Evolutionary conservation across 768 basidiomycete genomes (phyloP).

Genomic region (Fistulinella prunicolor): DNA sequence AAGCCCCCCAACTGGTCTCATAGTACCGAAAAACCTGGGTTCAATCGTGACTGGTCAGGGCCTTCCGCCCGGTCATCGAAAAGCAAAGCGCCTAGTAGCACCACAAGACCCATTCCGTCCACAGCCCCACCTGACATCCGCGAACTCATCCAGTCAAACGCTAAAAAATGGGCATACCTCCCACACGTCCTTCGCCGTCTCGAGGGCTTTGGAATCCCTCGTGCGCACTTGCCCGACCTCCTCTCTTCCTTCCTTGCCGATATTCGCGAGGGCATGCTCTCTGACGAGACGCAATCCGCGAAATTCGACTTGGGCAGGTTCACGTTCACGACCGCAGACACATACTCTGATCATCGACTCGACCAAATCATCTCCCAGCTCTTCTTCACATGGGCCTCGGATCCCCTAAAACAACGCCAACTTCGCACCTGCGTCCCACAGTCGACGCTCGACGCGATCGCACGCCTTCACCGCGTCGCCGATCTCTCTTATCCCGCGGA

Average conservation of each 20-base stretch:
- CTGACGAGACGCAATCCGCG: slow-evolving; percentile 10
- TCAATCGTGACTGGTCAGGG: background rate
- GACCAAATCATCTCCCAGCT: slow-evolving; percentile 51
- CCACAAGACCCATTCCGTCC: slow-evolving; percentile 1
- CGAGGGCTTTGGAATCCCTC: slow-evolving; percentile 47
- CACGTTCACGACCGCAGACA: slow-evolving; percentile 31
- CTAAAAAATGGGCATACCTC: slow-evolving; percentile 37
- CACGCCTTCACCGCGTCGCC: slow-evolving; percentile 36
- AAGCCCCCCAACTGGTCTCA: slow-evolving; percentile 1
- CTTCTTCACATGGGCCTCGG: slow-evolving; percentile 55
- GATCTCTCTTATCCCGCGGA: slow-evolving; percentile 50
- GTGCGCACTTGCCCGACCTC: slow-evolving; percentile 36
- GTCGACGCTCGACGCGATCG: slow-evolving; percentile 39
- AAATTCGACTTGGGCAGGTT: slow-evolving; percentile 46
- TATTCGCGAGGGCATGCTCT: slow-evolving; percentile 35
- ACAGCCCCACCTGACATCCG: slow-evolving; percentile 11
- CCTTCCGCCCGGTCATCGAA: background rate
- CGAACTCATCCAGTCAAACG: slow-evolving; percentile 35
- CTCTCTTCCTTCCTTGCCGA: slow-evolving; percentile 41
- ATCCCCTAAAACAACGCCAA: slow-evolving; percentile 26
- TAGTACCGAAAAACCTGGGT: background rate
- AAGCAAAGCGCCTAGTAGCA: background rate
- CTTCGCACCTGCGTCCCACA: slow-evolving; percentile 28
- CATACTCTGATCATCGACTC: slow-evolving; percentile 25
- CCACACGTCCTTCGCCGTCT: slow-evolving; percentile 40